Evolutionary conservation across 2,329 filamentous ascomycete species (phyloP).

Genomic region (Penicillium sp.): DNA sequence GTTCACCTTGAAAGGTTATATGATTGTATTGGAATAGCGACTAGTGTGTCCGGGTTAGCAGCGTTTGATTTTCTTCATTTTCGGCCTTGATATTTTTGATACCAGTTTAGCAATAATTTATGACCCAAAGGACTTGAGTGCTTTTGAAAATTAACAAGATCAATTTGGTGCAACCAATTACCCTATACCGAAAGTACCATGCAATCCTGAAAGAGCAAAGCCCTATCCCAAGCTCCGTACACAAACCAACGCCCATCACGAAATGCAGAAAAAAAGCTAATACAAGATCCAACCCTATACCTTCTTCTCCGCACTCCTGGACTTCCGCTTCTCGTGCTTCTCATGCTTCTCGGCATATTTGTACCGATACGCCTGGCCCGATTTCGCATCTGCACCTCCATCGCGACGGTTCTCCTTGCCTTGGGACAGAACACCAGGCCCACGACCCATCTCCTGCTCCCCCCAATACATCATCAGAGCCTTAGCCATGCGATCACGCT

Average conservation of each 20-base stretch:
- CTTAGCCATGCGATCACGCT: slow-evolving; percentile 39
- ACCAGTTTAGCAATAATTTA: slow-evolving; percentile 4
- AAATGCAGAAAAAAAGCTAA: background rate
- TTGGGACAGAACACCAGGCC: slow-evolving; percentile 14
- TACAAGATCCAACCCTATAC: slow-evolving; percentile 3
- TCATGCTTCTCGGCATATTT: slow-evolving; percentile 26
- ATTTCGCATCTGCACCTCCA: slow-evolving; percentile 18
- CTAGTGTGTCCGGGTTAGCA: background rate
- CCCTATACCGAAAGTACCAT: background rate
- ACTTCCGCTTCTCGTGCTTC: slow-evolving; percentile 6
- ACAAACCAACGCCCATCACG: background rate
- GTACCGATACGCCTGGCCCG: slow-evolving; percentile 37
- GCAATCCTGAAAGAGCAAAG: background rate
- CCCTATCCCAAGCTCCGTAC: background rate
- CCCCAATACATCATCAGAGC: slow-evolving; percentile 40
- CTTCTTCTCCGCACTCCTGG: slow-evolving; percentile 15
- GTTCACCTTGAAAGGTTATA: slow-evolving; percentile 4
- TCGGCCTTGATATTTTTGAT: slow-evolving; percentile 1
- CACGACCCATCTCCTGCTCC: slow-evolving; percentile 36
- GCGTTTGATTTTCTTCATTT: background rate
- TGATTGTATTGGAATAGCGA: slow-evolving; percentile 2
- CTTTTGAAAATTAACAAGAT: background rate
- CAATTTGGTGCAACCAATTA: background rate
- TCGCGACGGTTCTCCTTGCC: slow-evolving; percentile 23
- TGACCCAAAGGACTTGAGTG: background rate